phyloP scores from a whole-genome alignment of 768 basidiomycete genomes.

The Tylopilus cervinicoccineus region DNA sequence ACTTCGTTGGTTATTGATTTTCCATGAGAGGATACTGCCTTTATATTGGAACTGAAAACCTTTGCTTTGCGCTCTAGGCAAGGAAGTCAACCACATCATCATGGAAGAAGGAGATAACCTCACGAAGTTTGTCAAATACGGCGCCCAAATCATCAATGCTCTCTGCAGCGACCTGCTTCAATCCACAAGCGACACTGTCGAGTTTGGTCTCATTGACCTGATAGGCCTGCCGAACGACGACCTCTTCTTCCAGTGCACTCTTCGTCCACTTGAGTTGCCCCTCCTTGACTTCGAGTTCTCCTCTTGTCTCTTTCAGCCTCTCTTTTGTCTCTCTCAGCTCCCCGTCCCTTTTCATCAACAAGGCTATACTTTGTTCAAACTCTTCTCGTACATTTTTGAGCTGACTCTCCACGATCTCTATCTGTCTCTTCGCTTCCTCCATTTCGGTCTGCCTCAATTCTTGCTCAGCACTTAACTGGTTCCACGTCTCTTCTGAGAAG shows the following conservation, averaged over 20 bases:
- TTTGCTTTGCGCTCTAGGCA: conserved; percentile 67
- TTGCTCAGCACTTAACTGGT: conserved; percentile 72
- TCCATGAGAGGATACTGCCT: conserved; percentile 59
- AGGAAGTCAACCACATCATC: conserved; percentile 6
- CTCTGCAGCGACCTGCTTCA: conserved; percentile 65
- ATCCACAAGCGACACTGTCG: conserved; percentile 64
- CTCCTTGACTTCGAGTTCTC: conserved; percentile 49
- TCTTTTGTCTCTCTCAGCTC: conserved; percentile 66
- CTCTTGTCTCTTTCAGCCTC: conserved; percentile 49
- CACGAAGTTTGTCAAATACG: conserved; percentile 83
- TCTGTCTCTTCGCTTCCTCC: conserved; percentile 78
- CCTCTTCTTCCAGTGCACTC: conserved; percentile 71
- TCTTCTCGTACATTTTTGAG: conserved; percentile 79
- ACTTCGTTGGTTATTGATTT: conserved; percentile 53
- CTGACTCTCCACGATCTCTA: conserved; percentile 80
- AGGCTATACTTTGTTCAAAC: conserved; percentile 83
- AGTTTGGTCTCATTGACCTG: conserved; percentile 68
- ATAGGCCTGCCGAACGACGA: conserved; percentile 71
- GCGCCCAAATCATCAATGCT: conserved; percentile 65
- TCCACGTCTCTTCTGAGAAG: conserved; percentile 89
- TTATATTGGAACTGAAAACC: conserved; percentile 60
- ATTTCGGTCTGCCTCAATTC: conserved; percentile 73
- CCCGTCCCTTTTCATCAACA: conserved; percentile 70
- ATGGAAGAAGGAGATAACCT: conserved; percentile 19
- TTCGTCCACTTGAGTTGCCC: conserved; percentile 57